These are phyloP conservation scores for Boletus coccyginus DNA, from an alignment of 768 basidiomycete species.

Conservation along the genomic window DNA sequence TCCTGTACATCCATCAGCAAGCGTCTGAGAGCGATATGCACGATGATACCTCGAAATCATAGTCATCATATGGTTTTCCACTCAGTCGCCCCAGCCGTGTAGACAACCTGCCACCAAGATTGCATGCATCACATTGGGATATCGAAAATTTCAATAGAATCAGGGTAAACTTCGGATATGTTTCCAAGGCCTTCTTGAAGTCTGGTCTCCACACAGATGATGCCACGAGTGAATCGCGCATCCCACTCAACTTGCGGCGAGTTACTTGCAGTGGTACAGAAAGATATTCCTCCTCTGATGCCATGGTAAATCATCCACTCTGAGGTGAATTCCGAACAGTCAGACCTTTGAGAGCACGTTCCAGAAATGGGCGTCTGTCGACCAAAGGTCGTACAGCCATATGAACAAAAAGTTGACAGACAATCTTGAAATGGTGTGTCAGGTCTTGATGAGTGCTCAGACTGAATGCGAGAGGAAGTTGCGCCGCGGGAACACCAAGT, in stretches of 20 bases:
- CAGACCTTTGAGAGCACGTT: constrained; percentile 48
- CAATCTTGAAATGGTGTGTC: constrained; percentile 77
- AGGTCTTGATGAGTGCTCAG: constrained; percentile 76
- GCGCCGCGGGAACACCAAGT: constrained; percentile 33
- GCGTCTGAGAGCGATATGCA: not conserved
- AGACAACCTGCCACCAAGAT: constrained; percentile 67
- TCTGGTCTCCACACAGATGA: constrained; percentile 82
- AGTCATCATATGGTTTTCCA: constrained; percentile 68
- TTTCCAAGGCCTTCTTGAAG: constrained; percentile 64
- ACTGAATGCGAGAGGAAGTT: constrained; percentile 77
- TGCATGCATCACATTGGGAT: constrained; percentile 80
- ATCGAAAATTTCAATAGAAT: constrained; percentile 50
- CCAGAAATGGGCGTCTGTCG: constrained; percentile 55
- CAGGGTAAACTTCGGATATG: constrained; percentile 62
- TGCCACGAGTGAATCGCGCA: constrained; percentile 72
- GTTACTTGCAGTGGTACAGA: constrained; percentile 61
- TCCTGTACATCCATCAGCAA: constrained; percentile 15
- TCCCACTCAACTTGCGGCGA: constrained; percentile 67
- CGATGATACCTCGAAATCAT: constrained; percentile 60
- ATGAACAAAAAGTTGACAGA: constrained; percentile 86
- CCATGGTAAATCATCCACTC: not conserved
- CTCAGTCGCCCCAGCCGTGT: constrained; percentile 58
- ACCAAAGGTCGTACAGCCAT: constrained; percentile 59
- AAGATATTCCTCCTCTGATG: constrained; percentile 65
- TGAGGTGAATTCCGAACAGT: not conserved